These are phyloP conservation scores for Apiospora sp. DNA, from an alignment of 2,329 filamentous ascomycete genomes.

Conservation along the genomic window DNA sequence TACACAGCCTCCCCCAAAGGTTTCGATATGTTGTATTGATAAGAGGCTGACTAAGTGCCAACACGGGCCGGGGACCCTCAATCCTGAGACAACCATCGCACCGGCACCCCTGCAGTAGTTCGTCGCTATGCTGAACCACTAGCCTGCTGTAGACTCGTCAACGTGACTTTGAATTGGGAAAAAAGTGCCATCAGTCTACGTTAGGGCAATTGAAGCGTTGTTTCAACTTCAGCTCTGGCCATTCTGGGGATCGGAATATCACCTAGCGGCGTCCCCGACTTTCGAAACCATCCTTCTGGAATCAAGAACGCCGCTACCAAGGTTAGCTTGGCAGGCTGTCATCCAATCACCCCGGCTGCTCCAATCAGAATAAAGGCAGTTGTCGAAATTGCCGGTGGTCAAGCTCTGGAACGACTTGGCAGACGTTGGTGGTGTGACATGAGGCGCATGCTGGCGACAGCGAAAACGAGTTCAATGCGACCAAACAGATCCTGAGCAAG, in stretches of 20 bases:
- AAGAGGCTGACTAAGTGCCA: conserved; percentile 6
- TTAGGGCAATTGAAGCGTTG: conserved; percentile 7
- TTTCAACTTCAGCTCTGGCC: conserved; percentile 11
- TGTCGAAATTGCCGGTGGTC: background rate
- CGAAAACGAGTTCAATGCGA: conserved; percentile 6
- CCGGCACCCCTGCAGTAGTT: conserved; percentile 19
- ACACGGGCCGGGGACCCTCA: background rate
- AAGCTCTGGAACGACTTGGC: background rate
- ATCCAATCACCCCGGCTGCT: background rate
- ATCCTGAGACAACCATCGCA: conserved; percentile 11
- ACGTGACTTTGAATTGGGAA: background rate
- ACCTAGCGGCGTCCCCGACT: background rate
- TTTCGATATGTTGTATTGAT: conserved; percentile 3
- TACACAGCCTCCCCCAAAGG: conserved; percentile 11
- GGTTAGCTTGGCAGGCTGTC: background rate
- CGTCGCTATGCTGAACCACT: background rate
- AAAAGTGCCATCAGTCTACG: background rate
- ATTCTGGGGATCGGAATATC: background rate
- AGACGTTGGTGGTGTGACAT: background rate
- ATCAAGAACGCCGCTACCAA: background rate
- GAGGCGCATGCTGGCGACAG: background rate
- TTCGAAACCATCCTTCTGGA: background rate
- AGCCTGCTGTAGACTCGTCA: background rate
- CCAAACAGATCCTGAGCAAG: background rate
- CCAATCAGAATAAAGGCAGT: background rate